phyloP scores from a whole-genome alignment of 495 filamentous ascomycete species.

The Polyplosphaeria fusca region DNA sequence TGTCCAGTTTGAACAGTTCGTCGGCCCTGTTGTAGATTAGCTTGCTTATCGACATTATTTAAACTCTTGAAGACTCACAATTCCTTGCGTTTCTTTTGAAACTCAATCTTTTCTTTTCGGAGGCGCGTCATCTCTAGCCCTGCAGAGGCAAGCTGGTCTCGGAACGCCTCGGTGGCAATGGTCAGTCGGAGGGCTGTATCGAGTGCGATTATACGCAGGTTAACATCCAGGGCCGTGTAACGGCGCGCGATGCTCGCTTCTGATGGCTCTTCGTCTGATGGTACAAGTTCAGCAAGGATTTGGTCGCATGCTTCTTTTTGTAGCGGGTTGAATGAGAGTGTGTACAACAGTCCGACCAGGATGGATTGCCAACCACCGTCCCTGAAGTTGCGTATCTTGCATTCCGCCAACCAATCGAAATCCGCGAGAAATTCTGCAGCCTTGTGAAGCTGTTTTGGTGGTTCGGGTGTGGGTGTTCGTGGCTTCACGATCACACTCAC shows the following conservation, averaged over 20 bases:
- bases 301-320: slow-evolving; percentile 71
- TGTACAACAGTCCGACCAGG: slow-evolving; percentile 79
- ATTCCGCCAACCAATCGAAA: slow-evolving; percentile 78
- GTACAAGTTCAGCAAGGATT: slow-evolving; percentile 74
- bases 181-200: slow-evolving; percentile 86
- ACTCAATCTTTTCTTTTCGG: slow-evolving; percentile 92
- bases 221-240: slow-evolving; percentile 75
- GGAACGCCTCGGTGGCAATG: slow-evolving; percentile 78
- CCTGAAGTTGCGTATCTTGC: slow-evolving; percentile 79
- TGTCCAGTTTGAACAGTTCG: slow-evolving; percentile 77
- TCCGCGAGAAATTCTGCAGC: slow-evolving; percentile 73
- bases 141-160: slow-evolving; percentile 85
- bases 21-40: slow-evolving; percentile 57
- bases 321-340: slow-evolving; percentile 72
- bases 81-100: slow-evolving; percentile 76
- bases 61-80: slow-evolving; percentile 59
- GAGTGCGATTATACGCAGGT: slow-evolving; percentile 73
- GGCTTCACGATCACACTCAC: slow-evolving; percentile 47
- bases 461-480: slow-evolving; percentile 32
- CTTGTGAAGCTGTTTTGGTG: slow-evolving; percentile 44
- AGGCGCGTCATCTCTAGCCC: slow-evolving; percentile 87
- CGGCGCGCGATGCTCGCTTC: slow-evolving; percentile 65
- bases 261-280: slow-evolving; percentile 63
- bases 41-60: neutral
- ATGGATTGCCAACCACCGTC: slow-evolving; percentile 91